Conservation (phyloP, 176 grass and related monocot species). For the Otatea glauca region DNA sequence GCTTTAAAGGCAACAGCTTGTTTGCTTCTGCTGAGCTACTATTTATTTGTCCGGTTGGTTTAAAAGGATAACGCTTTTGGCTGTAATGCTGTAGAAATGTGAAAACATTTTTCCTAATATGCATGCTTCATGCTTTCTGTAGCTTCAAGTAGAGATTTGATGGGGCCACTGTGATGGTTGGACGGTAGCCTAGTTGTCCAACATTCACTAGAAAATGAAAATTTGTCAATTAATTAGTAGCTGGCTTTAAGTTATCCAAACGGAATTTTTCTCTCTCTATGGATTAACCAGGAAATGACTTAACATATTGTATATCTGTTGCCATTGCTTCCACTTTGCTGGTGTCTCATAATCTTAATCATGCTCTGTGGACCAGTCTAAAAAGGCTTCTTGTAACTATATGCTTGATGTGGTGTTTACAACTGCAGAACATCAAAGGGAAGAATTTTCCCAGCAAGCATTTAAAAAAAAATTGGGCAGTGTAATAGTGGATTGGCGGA, state of each 20-base stretch:
- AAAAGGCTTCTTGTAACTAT: background rate
- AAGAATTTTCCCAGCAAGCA: background rate
- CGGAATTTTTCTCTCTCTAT: background rate
- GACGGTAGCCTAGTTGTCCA: constrained; percentile 1
- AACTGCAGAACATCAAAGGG: background rate
- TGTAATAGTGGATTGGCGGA: constrained; percentile 17
- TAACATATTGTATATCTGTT: constrained; percentile 2
- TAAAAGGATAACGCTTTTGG: constrained; percentile 30
- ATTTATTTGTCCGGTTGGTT: constrained; percentile 34
- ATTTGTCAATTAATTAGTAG: background rate
- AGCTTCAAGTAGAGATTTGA: constrained; percentile 7
- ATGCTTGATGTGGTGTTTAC: background rate
- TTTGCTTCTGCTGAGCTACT: constrained; percentile 39
- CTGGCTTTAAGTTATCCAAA: background rate
- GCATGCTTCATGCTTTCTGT: background rate
- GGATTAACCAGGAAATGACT: constrained; percentile 28
- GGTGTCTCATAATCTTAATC: background rate
- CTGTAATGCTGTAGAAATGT: constrained; percentile 5
- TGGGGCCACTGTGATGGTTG: constrained; percentile 19
- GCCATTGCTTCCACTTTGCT: background rate
- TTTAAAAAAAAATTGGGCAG: background rate
- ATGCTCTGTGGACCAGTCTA: background rate
- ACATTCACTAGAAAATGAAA: constrained; percentile 7
- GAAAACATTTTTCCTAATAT: background rate
- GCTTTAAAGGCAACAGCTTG: constrained; percentile 37